Evolutionary conservation across 257 asterid genomes (phyloP).

Genomic region (Solanum piurae): DNA sequence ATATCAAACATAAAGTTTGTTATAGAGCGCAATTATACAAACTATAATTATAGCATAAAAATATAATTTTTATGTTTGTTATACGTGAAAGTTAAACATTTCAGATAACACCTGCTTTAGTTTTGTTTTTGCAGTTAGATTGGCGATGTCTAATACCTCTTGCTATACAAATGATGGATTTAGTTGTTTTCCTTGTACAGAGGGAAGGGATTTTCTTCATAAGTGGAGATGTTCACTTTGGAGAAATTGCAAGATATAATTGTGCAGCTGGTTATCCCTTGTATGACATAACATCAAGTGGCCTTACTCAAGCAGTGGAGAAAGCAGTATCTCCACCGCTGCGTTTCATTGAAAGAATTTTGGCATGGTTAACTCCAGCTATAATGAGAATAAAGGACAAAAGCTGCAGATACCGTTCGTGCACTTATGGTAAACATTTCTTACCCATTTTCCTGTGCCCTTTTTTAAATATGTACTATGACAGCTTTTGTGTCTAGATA

Average conservation of each 20-base stretch:
- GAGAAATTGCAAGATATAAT: conserved; percentile 21
- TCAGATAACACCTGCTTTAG: too few species aligned
- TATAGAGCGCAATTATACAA: too few species aligned
- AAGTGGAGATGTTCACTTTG: conserved; percentile 2
- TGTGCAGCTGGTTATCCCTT: conserved; percentile 21
- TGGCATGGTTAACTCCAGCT: conserved; percentile 21
- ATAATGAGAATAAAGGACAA: conserved; percentile 17
- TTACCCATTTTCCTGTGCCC: neutral
- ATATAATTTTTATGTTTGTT: too few species aligned
- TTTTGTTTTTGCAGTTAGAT: neutral
- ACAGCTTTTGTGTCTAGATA: neutral
- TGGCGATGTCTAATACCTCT: neutral
- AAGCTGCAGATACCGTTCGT: conserved; percentile 15
- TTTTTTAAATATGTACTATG: neutral
- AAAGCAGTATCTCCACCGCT: conserved; percentile 18
- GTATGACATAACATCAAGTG: conserved; percentile 22
- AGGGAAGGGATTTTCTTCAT: conserved; percentile 26
- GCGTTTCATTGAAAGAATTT: conserved; percentile 10
- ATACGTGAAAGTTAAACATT: too few species aligned
- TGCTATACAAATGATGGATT: neutral
- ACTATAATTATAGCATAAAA: too few species aligned
- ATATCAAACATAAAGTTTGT: too few species aligned
- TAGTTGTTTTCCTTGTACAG: neutral
- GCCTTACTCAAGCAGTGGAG: conserved; percentile 26
- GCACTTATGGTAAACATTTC: conserved; percentile 18